Percentiles rank a stretch among this genome's conserved stretches.
phyloP scores from a whole-genome alignment of 768 basidiomycete species.

The Pleurotus cornucopiae region DNA sequence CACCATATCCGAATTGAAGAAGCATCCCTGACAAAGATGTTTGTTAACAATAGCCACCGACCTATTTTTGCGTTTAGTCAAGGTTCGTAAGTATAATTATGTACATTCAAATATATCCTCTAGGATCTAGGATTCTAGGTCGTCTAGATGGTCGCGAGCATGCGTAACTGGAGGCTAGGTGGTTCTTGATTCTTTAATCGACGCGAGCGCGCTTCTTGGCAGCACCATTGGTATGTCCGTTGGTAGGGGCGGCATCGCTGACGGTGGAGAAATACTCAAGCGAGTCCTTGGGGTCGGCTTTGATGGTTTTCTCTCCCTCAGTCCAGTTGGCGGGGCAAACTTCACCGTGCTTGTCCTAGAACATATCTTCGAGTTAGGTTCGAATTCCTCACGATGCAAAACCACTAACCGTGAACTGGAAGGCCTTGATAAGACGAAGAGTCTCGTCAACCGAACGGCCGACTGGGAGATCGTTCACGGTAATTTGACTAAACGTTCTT shows the following conservation, averaged over 20 bases:
- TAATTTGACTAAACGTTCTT: conserved; percentile 58
- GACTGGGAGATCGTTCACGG: conserved; percentile 89
- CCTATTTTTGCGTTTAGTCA: no score
- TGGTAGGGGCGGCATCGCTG: conserved; percentile 16
- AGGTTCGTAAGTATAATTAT: not conserved
- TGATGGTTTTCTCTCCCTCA: conserved; percentile 78
- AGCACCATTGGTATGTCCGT: conserved; percentile 14
- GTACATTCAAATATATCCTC: not conserved
- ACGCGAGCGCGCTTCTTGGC: conserved; percentile 58
- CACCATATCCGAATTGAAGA: conserved; percentile 38
- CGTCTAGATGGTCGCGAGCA: not conserved
- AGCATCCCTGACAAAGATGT: no score
- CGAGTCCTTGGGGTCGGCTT: conserved; percentile 67
- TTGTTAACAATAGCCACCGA: no score
- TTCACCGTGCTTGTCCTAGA: conserved; percentile 82
- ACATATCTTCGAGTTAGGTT: not conserved
- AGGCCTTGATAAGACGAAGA: conserved; percentile 84
- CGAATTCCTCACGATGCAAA: not conserved
- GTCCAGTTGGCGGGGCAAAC: conserved; percentile 93
- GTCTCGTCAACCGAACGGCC: conserved; percentile 97
- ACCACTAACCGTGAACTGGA: conserved; percentile 76
- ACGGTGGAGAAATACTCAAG: conserved; percentile 66
- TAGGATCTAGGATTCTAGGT: not conserved
- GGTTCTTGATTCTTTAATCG: conserved; percentile 27
- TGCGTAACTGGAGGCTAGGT: not conserved